Conservation (phyloP, 176 grass and related monocot genomes). For the Oryza punctata region DNA sequence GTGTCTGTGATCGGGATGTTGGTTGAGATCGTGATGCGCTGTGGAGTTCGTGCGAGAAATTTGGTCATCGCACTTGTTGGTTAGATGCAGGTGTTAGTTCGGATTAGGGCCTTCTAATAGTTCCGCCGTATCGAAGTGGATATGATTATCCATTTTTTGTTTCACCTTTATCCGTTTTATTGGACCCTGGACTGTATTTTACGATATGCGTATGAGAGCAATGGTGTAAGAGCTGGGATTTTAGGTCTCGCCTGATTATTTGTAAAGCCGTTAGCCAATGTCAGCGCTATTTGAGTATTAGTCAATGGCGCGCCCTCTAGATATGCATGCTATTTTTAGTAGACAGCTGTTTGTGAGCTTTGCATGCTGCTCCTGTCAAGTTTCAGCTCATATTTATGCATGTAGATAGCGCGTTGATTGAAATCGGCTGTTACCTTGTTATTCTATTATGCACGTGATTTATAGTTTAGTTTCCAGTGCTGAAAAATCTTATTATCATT, state of each 20-base stretch:
- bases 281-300: slow-evolving; percentile 8
- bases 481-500: background rate
- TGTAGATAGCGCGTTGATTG: background rate
- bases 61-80: background rate
- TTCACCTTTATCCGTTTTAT: background rate
- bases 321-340: slow-evolving; percentile 34
- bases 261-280: background rate
- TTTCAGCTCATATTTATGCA: background rate
- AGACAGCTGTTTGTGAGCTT: background rate
- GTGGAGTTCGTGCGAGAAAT: background rate
- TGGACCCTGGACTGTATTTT: background rate
- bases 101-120: background rate
- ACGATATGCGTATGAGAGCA: background rate
- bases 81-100: background rate
- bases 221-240: background rate
- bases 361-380: background rate
- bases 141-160: background rate
- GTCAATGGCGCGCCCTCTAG: background rate
- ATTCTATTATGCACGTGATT: background rate
- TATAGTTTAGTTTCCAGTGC: background rate
- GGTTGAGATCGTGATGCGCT: background rate
- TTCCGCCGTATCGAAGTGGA: background rate
- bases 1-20: background rate
- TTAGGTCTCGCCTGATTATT: background rate
- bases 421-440: background rate